Conservation (phyloP, 108 stramenopile species). For the Conticribra guillardii region DNA sequence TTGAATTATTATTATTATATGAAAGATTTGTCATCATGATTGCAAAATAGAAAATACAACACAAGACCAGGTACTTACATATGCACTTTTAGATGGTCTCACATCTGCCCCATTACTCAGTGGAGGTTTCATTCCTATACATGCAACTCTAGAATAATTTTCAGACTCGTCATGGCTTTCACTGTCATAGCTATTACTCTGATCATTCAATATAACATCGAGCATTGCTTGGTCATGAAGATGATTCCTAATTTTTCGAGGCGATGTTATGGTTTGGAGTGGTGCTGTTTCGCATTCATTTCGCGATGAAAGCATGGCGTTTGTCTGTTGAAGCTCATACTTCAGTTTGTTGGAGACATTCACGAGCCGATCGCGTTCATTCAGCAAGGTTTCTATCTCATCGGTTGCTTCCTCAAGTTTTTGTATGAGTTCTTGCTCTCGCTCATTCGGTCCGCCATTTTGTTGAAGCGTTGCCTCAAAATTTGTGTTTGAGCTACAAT, state of each 20-base stretch:
- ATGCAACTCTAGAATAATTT: slow-evolving; percentile 5
- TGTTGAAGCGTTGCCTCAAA: background rate
- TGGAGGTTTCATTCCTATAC: slow-evolving; percentile 36
- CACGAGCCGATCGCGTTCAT: slow-evolving; percentile 28
- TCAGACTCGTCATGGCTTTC: slow-evolving; percentile 20
- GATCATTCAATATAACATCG: slow-evolving; percentile 42
- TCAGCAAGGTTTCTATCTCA: slow-evolving; percentile 33
- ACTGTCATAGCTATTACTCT: slow-evolving; percentile 30
- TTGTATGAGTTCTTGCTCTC: slow-evolving; percentile 37
- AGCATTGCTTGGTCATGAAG: slow-evolving; percentile 11
- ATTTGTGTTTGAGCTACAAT: background rate
- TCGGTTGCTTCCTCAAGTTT: slow-evolving; percentile 42
- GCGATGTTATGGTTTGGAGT: background rate
- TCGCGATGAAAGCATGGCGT: background rate
- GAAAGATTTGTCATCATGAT: background rate
- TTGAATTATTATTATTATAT: too few species aligned
- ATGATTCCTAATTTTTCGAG: too few species aligned
- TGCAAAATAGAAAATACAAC: background rate
- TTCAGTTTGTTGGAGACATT: slow-evolving; percentile 24
- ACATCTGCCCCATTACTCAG: slow-evolving; percentile 1
- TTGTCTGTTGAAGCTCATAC: slow-evolving; percentile 18
- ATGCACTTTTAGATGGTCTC: slow-evolving; percentile 21
- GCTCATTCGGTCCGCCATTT: slow-evolving; percentile 1
- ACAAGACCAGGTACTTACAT: slow-evolving; percentile 3
- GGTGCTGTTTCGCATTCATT: background rate